phyloP scores from a whole-genome alignment of 169 alveolate genomes.

The Cryptosporidium sp. region DNA sequence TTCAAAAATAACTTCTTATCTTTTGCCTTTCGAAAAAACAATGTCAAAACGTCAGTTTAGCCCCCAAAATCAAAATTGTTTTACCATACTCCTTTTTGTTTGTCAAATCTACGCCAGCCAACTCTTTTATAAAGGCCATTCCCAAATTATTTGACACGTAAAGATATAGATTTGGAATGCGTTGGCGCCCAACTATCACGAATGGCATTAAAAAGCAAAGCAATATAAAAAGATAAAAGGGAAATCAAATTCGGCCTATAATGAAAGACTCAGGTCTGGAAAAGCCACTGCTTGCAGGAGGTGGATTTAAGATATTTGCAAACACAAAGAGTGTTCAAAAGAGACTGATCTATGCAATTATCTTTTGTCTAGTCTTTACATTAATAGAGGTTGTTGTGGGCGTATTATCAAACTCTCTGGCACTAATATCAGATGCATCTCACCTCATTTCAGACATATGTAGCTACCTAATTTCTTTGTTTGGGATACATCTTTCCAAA shows the following conservation, averaged over 20 bases:
- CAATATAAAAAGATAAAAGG: not conserved
- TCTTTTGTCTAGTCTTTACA: slow-evolving; percentile 82
- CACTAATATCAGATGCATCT: slow-evolving; percentile 95
- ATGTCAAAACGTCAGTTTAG: no score
- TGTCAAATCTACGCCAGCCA: no score
- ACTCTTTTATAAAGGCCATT: no score
- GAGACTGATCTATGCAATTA: slow-evolving; percentile 74
- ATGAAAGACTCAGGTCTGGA: slow-evolving; percentile 31
- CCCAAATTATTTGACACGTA: no score
- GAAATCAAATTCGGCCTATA: not conserved
- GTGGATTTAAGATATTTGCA: not conserved
- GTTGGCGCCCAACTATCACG: not conserved
- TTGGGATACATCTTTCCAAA: slow-evolving; percentile 89
- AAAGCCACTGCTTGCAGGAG: slow-evolving; percentile 27
- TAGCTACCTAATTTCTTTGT: slow-evolving; percentile 91
- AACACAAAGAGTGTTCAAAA: slow-evolving; percentile 33
- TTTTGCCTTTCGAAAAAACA: no score
- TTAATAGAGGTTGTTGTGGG: slow-evolving; percentile 90
- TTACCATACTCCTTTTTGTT: no score
- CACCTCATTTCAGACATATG: slow-evolving; percentile 94
- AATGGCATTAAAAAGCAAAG: not conserved
- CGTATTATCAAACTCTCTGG: slow-evolving; percentile 86
- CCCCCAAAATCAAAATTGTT: no score
- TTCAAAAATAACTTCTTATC: no score
- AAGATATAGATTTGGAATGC: not conserved